Conservation (phyloP, 768 basidiomycete genomes). For the Stropharia rugosoannulata region DNA sequence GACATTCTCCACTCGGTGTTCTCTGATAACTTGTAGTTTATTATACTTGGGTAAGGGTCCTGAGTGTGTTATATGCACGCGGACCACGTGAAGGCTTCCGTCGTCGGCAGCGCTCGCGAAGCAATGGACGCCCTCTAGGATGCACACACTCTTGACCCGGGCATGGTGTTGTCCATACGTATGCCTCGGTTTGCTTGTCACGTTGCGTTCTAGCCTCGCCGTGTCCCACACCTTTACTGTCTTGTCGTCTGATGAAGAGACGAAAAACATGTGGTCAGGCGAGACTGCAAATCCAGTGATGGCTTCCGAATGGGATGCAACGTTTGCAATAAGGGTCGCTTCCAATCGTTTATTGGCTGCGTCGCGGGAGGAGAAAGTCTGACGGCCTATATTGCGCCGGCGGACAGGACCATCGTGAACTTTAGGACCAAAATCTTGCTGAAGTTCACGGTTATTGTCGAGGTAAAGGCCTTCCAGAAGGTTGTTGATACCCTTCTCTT, state of each 20-base stretch:
- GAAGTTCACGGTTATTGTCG: slow-evolving; percentile 81
- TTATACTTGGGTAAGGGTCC: slow-evolving; percentile 80
- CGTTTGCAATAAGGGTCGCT: slow-evolving; percentile 79
- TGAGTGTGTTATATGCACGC: slow-evolving; percentile 71
- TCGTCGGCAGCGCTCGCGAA: slow-evolving; percentile 87
- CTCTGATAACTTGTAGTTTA: slow-evolving; percentile 78
- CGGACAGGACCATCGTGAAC: slow-evolving; percentile 81
- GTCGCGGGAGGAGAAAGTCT: slow-evolving; percentile 68
- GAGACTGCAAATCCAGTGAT: slow-evolving; percentile 83
- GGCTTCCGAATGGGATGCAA: slow-evolving; percentile 78
- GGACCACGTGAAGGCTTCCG: slow-evolving; percentile 80
- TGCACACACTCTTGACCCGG: slow-evolving; percentile 66
- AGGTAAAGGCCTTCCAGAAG: slow-evolving; percentile 88
- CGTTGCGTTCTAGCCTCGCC: slow-evolving; percentile 82
- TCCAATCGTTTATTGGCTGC: slow-evolving; percentile 60
- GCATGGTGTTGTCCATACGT: slow-evolving; percentile 65
- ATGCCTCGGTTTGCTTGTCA: slow-evolving; percentile 46
- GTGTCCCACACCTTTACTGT: slow-evolving; percentile 94
- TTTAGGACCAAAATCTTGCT: slow-evolving; percentile 89
- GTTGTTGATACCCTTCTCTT: slow-evolving; percentile 87
- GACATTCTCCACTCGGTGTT: slow-evolving; percentile 67
- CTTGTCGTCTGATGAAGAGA: slow-evolving; percentile 91
- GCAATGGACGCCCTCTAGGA: slow-evolving; percentile 84
- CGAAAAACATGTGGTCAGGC: slow-evolving; percentile 94
- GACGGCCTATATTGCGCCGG: slow-evolving; percentile 70